These are phyloP conservation scores for Malus orientalis DNA, from an alignment of 306 rosid genomes.

Conservation along the genomic window DNA sequence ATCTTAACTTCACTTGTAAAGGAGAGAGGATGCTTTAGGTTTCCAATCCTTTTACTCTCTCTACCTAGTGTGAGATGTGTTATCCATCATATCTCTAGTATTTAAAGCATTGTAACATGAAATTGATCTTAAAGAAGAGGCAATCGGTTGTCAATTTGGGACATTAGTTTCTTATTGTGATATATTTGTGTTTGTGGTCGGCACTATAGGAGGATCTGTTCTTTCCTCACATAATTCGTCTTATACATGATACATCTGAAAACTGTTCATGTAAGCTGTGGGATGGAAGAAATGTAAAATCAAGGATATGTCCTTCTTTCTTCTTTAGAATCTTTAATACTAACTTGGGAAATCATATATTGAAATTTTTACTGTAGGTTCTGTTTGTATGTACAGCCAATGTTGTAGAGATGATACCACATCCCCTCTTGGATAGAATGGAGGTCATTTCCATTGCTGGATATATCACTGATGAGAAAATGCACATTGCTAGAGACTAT, in stretches of 20 bases:
- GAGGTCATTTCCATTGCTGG: conserved; percentile 91
- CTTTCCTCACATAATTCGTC: background rate
- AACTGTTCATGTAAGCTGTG: background rate
- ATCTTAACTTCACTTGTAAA: background rate
- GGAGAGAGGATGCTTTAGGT: background rate
- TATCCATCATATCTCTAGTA: background rate
- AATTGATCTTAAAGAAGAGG: background rate
- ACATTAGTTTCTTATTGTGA: background rate
- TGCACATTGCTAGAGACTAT: conserved; percentile 95
- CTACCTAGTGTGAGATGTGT: background rate
- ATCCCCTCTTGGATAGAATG: conserved; percentile 90
- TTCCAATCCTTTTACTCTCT: background rate
- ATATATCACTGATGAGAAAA: conserved; percentile 90
- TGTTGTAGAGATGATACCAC: conserved; percentile 91
- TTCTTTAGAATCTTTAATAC: background rate
- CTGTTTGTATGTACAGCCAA: conserved; percentile 97
- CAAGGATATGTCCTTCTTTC: background rate
- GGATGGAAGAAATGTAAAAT: background rate
- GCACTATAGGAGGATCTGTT: background rate
- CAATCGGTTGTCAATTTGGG: background rate
- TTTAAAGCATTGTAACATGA: background rate
- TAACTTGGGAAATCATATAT: conserved; percentile 1
- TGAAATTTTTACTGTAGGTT: conserved; percentile 62
- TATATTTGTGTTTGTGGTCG: background rate
- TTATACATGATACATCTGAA: background rate